Conservation (phyloP, 148 eudicot species). For the Tetragonia tetragonoides region DNA sequence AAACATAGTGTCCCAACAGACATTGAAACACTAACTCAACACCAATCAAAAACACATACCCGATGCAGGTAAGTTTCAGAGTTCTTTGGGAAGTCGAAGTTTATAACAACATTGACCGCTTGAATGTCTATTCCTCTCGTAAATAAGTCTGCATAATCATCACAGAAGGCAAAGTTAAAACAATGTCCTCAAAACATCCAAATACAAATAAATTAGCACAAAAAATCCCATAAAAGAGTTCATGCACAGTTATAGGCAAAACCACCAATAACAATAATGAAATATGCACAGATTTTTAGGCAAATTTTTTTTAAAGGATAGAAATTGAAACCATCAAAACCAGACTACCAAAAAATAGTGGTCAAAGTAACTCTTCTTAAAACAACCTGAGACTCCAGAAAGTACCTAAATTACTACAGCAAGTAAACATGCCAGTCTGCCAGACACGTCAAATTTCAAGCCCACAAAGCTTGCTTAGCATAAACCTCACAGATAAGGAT, state of each 20-base stretch:
- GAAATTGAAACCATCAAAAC: not conserved
- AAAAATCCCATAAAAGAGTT: not conserved
- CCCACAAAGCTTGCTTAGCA: not conserved
- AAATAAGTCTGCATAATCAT: constrained; percentile 59
- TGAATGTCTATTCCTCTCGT: constrained; percentile 95
- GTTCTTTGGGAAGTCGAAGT: constrained; percentile 84
- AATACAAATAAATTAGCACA: not conserved
- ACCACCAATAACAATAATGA: not conserved
- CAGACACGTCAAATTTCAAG: not conserved
- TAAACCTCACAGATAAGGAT: too few relatives aligned
- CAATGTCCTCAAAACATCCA: not conserved
- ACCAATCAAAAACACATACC: constrained; percentile 40
- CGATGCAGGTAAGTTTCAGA: constrained; percentile 89
- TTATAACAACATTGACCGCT: constrained; percentile 89
- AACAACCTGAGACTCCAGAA: not conserved
- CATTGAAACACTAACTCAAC: not conserved
- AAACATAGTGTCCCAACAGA: not conserved
- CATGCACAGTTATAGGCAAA: not conserved
- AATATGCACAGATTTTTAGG: not conserved
- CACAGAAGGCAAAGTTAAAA: not conserved
- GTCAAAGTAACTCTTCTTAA: not conserved
- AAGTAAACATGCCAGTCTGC: not conserved
- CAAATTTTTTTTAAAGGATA: not conserved
- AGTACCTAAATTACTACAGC: not conserved
- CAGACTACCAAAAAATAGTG: not conserved